Conservation (phyloP, 2,329 filamentous ascomycete genomes). For the Penicillium sp. region DNA sequence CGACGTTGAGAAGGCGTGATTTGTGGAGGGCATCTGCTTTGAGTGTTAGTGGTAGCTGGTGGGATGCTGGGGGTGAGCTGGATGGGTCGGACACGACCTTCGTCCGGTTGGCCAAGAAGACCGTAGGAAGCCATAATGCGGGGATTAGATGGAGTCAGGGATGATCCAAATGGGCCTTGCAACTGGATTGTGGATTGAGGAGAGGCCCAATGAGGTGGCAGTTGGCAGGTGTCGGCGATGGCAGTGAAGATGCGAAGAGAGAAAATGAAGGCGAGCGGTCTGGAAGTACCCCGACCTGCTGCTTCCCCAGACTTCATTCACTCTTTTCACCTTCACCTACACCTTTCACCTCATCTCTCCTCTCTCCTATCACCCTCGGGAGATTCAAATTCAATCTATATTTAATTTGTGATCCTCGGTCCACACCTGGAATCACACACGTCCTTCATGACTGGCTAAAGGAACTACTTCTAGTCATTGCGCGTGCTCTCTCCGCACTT, state of each 20-base stretch:
- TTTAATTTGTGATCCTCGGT: too few relatives aligned
- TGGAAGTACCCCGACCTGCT: not conserved
- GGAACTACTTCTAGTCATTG: not conserved
- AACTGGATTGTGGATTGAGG: not conserved
- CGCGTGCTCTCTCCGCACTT: slow-evolving; percentile 20
- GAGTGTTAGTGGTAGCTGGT: slow-evolving; percentile 19
- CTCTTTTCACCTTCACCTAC: not conserved
- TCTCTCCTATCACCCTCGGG: too few relatives aligned
- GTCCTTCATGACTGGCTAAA: slow-evolving; percentile 16
- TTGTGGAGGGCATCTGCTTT: slow-evolving; percentile 78
- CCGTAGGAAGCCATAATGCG: slow-evolving; percentile 64
- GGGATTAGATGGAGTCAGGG: not conserved
- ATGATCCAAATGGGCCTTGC: not conserved
- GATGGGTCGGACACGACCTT: slow-evolving; percentile 37
- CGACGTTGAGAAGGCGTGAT: slow-evolving; percentile 81
- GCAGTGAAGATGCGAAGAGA: too few relatives aligned
- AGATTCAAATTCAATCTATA: too few relatives aligned
- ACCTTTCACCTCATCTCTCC: not conserved
- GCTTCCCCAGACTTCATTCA: slow-evolving; percentile 16
- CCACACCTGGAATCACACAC: too few relatives aligned
- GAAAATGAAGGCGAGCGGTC: not conserved
- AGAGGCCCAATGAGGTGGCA: too few relatives aligned
- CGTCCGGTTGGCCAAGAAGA: slow-evolving; percentile 72
- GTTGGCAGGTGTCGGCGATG: too few relatives aligned
- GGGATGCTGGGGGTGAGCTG: not conserved